phyloP scores from a whole-genome alignment of 345 rosid species.

The Kernera saxatilis region DNA sequence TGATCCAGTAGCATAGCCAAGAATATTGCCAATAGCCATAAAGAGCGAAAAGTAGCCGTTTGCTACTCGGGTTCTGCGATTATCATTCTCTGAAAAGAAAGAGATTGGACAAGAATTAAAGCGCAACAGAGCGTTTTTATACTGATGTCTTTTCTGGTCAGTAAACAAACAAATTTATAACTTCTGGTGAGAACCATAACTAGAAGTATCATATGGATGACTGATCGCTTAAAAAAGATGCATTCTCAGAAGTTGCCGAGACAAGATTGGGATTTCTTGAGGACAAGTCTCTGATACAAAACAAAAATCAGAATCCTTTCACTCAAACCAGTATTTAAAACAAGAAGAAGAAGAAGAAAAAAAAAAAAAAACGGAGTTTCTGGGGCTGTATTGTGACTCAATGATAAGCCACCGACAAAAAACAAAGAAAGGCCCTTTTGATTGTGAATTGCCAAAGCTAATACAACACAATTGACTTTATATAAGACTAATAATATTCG shows the following conservation, averaged over 20 bases:
- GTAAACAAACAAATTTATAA: too few relatives aligned
- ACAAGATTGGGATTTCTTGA: too few relatives aligned
- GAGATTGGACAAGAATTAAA: conserved; percentile 1
- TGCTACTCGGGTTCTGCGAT: conserved; percentile 85
- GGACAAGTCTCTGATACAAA: too few relatives aligned
- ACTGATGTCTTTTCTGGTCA: too few relatives aligned
- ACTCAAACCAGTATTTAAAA: background rate
- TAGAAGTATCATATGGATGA: too few relatives aligned
- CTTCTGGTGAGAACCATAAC: too few relatives aligned
- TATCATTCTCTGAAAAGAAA: conserved; percentile 69
- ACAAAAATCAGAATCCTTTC: background rate
- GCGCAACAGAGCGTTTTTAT: background rate
- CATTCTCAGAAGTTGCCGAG: too few relatives aligned
- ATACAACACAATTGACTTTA: background rate
- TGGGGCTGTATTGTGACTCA: background rate
- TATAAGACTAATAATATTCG: background rate
- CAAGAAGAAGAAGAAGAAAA: background rate
- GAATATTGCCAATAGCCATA: conserved; percentile 90
- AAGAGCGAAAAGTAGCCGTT: conserved; percentile 89
- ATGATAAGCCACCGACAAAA: background rate
- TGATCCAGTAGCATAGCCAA: conserved; percentile 92
- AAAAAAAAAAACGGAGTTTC: background rate
- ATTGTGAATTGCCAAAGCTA: background rate
- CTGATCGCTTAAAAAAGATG: too few relatives aligned
- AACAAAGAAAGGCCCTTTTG: conserved; percentile 1